These are phyloP conservation scores for Penicillium glabrum DNA, from an alignment of 2,329 filamentous ascomycete genomes.

Conservation along the genomic window DNA sequence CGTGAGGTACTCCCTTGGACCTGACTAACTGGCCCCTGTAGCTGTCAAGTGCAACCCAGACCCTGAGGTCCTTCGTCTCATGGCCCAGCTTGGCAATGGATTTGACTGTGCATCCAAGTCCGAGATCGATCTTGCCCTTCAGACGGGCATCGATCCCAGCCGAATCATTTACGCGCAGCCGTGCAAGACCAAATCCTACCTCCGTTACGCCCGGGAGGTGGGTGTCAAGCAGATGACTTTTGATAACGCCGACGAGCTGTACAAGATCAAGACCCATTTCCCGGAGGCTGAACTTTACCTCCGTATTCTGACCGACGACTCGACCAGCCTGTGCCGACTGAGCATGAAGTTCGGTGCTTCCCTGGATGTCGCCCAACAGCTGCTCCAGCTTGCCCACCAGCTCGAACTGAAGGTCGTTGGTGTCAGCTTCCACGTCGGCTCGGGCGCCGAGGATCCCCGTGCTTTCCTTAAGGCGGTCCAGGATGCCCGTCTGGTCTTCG, in stretches of 20 bases:
- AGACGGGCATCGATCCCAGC: slow-evolving; percentile 76
- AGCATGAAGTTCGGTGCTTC: slow-evolving; percentile 97
- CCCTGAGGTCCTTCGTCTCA: slow-evolving; percentile 79
- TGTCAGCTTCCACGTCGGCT: slow-evolving; percentile 97
- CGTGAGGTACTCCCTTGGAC: neutral
- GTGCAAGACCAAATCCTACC: slow-evolving; percentile 98
- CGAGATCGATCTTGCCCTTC: slow-evolving; percentile 90
- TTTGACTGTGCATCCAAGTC: slow-evolving; percentile 98
- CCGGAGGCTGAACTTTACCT: slow-evolving; percentile 88
- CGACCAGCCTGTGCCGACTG: slow-evolving; percentile 86
- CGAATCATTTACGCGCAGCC: slow-evolving; percentile 99
- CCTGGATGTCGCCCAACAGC: slow-evolving; percentile 73
- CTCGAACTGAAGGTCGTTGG: slow-evolving; percentile 89
- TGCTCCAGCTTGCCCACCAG: slow-evolving; percentile 76
- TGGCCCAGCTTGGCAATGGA: slow-evolving; percentile 84
- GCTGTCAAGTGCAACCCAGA: slow-evolving; percentile 99
- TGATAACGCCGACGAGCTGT: slow-evolving; percentile 95
- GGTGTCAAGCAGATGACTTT: slow-evolving; percentile 99
- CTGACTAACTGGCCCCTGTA: slow-evolving; percentile 35
- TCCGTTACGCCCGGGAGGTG: slow-evolving; percentile 80
- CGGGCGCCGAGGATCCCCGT: slow-evolving; percentile 88
- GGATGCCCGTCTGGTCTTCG: slow-evolving; percentile 86
- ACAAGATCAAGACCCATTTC: slow-evolving; percentile 93
- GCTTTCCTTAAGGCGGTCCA: slow-evolving; percentile 88
- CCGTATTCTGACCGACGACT: slow-evolving; percentile 95